phyloP scores from a whole-genome alignment of 2,329 filamentous ascomycete genomes.

The Aspergillus persii region DNA sequence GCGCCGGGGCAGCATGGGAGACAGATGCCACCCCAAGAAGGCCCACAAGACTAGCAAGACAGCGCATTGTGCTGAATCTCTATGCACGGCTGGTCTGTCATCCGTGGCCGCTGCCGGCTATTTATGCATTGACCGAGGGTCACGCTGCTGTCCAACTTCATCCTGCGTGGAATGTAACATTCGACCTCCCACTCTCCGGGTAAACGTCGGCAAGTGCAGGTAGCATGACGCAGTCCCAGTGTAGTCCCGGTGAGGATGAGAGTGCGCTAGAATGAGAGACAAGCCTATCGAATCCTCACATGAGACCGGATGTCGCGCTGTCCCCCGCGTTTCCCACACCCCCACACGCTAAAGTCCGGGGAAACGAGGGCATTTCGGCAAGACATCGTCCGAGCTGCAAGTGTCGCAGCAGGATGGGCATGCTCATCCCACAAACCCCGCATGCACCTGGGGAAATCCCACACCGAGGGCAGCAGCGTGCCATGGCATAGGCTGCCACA shows the following conservation, averaged over 20 bases:
- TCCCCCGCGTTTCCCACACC: background rate
- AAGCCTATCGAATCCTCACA: background rate
- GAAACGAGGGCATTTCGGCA: background rate
- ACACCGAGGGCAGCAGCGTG: background rate
- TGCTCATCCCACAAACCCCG: too few relatives aligned
- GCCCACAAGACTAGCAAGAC: background rate
- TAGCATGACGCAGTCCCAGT: background rate
- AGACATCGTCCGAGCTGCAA: background rate
- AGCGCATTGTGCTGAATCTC: conserved; percentile 4
- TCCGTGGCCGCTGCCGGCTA: background rate
- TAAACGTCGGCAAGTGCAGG: background rate
- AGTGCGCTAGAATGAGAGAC: too few relatives aligned
- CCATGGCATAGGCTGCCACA: background rate
- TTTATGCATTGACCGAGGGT: background rate
- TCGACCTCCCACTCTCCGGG: background rate
- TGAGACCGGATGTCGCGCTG: background rate
- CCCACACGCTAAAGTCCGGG: background rate
- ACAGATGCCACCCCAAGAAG: conserved; percentile 11
- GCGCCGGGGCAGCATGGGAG: conserved; percentile 9
- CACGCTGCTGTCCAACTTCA: background rate
- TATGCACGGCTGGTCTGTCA: background rate
- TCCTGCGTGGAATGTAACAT: background rate
- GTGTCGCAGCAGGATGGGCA: too few relatives aligned
- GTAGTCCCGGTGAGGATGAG: background rate
- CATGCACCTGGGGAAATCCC: too few relatives aligned